These are phyloP conservation scores for Verbascum thapsus DNA, from an alignment of 257 asterid genomes.

Conservation along the genomic window DNA sequence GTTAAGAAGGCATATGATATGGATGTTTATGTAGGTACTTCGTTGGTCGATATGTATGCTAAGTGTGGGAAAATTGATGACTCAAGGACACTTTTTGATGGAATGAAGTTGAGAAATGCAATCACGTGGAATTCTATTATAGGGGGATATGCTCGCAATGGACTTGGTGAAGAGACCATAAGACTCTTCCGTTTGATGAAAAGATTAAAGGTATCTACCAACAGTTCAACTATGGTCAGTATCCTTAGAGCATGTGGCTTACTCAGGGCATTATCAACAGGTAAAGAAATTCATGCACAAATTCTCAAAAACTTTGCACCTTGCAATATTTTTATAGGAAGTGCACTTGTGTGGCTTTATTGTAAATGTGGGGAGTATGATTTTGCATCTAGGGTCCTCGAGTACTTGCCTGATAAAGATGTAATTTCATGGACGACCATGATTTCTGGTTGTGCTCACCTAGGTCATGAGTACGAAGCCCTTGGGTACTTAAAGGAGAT, in stretches of 20 bases:
- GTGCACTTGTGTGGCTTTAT: conserved; percentile 86
- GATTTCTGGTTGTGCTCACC: conserved; percentile 79
- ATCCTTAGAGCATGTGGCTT: conserved; percentile 78
- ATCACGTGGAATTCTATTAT: conserved; percentile 80
- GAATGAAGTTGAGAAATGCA: conserved; percentile 62
- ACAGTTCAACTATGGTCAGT: conserved; percentile 77
- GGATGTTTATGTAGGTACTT: too few relatives aligned
- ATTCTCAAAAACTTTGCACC: conserved; percentile 58
- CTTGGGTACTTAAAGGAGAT: too few relatives aligned
- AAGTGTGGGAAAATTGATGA: too few relatives aligned
- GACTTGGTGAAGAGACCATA: too few relatives aligned
- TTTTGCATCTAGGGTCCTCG: conserved; percentile 70
- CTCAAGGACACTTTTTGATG: conserved; percentile 60
- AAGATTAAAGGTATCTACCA: conserved; percentile 48
- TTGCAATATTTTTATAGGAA: conserved; percentile 55
- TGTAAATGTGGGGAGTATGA: conserved; percentile 73
- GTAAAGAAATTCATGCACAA: conserved; percentile 85
- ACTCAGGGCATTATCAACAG: conserved; percentile 49
- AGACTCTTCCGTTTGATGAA: too few relatives aligned
- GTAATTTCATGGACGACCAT: conserved; percentile 95
- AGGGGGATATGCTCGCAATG: conserved; percentile 87
- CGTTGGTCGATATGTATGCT: too few relatives aligned
- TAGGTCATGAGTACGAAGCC: too few relatives aligned
- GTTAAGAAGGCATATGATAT: too few relatives aligned
- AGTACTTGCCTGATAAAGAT: conserved; percentile 64